Evolutionary conservation across 371 early-diverging fungal species (phyloP), one percentile per base, ranked within the genome.

Genomic region (Apophysomyces trapeziformis): DNA sequence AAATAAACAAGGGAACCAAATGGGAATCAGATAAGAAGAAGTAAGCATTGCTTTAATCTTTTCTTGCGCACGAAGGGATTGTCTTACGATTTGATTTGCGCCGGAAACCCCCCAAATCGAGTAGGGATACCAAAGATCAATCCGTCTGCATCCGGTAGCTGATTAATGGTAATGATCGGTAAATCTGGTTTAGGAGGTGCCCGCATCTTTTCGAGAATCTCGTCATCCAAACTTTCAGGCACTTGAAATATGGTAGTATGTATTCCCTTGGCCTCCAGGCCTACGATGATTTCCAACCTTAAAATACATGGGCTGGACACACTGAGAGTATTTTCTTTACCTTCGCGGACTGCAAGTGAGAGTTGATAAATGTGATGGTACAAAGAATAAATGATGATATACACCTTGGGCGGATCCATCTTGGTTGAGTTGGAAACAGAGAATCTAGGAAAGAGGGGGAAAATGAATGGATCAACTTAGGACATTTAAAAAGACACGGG

Each of bases 141-240:
- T 1, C 91, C 95, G 72, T 95, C 96, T 1, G 90, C 85, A 56
- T 90, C 82, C 5, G 73, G 66, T 2, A 94, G 70, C 14, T 87
- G 77, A 39, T 76, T 82, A 7, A 87, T 74, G 4, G 77, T 82
- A 45, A 91, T 84, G 50, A 85, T 69, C 7, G 95, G 94, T 5
- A 92, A 61, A 57, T 86, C 80, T n/a, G 80, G 80, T 58, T 82
- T 87, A 6, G 78, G 68, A 1, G 87, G 76, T 11, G 92, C 93
- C 65, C 91, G 80, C 88, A 95, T 89, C 73, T 90, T 90, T 45
- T 73, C 78, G 5, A 92, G 80, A 7, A 93, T 77, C 6, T 90
- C 87, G 26, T 81, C 74, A 14, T 86, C 67, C 7, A 93, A 77
- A 13, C 93, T 92, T 63, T 93, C 93, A 41, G 82, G 73, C 26